Evolutionary conservation across 228 moss, liverwort and hornwort species (phyloP).

Genomic region (Sphagnum magellanicum): DNA sequence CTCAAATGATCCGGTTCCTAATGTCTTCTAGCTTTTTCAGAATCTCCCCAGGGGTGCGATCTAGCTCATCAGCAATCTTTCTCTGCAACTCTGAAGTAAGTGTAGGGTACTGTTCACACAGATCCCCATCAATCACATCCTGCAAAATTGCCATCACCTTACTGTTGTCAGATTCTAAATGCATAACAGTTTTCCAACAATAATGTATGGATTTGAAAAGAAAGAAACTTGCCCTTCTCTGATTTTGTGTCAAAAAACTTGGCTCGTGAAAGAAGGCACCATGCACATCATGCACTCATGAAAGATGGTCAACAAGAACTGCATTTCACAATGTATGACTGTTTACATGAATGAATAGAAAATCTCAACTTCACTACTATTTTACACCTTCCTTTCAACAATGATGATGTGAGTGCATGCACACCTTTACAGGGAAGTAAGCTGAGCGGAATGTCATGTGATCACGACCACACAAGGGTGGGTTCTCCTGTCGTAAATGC

Average conservation of each 20-base stretch:
- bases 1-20: constrained; percentile 92
- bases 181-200: too few relatives aligned
- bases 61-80: constrained; percentile 96
- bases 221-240: too few relatives aligned
- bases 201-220: too few relatives aligned
- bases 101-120: constrained; percentile 95
- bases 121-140: constrained; percentile 98
- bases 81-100: constrained; percentile 76
- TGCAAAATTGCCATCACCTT: constrained; percentile 12
- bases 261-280: too few relatives aligned
- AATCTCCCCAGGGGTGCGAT: constrained; percentile 98
- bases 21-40: constrained; percentile 98
- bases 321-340: too few relatives aligned
- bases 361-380: too few relatives aligned
- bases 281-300: too few relatives aligned
- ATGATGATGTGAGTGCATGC: not conserved
- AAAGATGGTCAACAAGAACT: too few relatives aligned
- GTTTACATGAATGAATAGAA: too few relatives aligned
- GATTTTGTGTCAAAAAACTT: too few relatives aligned
- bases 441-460: constrained; percentile 98
- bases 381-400: too few relatives aligned
- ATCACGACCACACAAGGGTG: constrained; percentile 90
- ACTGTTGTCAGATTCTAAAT: too few relatives aligned
- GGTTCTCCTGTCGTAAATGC: constrained; percentile 98
- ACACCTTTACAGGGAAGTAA: constrained; percentile 94